A percentile compares a stretch with the other conserved stretches of the same genome.
phyloP scores from a whole-genome alignment of 345 rosid genomes.

The Moricandia arvensis region DNA sequence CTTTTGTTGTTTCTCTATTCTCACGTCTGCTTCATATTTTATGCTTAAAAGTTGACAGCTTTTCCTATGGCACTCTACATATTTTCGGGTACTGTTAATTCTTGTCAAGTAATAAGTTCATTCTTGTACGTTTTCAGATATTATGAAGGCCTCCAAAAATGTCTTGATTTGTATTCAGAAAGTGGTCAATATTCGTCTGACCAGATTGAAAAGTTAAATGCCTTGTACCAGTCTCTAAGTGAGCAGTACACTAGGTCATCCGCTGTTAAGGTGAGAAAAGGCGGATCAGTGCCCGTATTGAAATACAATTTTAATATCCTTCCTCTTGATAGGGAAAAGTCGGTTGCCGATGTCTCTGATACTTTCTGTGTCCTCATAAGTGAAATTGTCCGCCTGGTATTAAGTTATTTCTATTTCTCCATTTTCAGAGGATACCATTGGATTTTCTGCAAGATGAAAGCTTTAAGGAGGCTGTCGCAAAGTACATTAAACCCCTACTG shows the following conservation, averaged over 20 bases:
- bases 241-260: conserved; percentile 80
- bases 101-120: not conserved
- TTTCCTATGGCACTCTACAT: not conserved
- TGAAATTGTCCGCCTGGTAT: not conserved
- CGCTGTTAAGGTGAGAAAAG: conserved; percentile 79
- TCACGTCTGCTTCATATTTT: not conserved
- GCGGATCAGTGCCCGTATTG: not conserved
- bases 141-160: conserved; percentile 88
- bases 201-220: conserved; percentile 73
- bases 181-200: conserved; percentile 63
- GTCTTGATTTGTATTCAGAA: conserved; percentile 62
- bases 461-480: conserved; percentile 76
- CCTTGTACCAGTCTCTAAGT: conserved; percentile 71
- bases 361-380: not conserved
- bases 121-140: conserved; percentile 51
- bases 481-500: conserved; percentile 78
- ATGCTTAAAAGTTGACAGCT: not conserved
- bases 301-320: not conserved
- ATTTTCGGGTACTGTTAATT: conserved; percentile 5
- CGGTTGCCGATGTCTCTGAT: not conserved
- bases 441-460: conserved; percentile 88
- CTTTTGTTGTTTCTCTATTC: too few relatives aligned
- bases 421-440: conserved; percentile 83
- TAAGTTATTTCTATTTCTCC: conserved; percentile 23
- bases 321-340: not conserved